Percentiles rank a stretch among this genome's conserved stretches.
phyloP scores from a whole-genome alignment of 257 asterid species.

The Handroanthus guayacan region DNA sequence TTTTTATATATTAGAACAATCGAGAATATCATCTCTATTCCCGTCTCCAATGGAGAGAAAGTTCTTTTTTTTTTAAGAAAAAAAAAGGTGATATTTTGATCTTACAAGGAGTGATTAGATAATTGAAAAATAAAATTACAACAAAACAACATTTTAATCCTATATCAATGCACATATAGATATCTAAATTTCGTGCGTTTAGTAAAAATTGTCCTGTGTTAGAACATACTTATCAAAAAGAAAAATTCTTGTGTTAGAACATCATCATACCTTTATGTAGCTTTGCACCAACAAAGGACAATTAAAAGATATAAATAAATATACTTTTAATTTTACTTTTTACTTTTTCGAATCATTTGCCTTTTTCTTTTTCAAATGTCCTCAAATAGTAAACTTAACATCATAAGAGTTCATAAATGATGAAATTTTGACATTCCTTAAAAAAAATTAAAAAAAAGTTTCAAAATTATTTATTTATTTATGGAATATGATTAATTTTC shows the following conservation, averaged over 20 bases:
- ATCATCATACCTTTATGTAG: background rate
- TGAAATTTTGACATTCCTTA: too few relatives aligned
- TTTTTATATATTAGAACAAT: too few relatives aligned
- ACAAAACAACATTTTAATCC: background rate
- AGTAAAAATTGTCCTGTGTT: too few relatives aligned
- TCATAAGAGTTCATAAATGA: too few relatives aligned
- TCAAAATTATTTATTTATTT: background rate
- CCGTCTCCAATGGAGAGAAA: background rate
- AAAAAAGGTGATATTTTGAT: background rate
- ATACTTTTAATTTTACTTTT: background rate
- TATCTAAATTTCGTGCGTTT: background rate
- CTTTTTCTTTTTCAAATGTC: background rate
- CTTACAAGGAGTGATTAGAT: background rate
- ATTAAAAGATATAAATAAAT: slow-evolving; percentile 10
- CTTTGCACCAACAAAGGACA: slow-evolving; percentile 24
- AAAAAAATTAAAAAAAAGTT: background rate
- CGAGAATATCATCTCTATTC: background rate
- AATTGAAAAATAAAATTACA: background rate
- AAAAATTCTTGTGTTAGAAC: too few relatives aligned
- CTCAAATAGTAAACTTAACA: too few relatives aligned
- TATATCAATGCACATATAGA: background rate
- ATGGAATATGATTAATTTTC: background rate
- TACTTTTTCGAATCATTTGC: background rate
- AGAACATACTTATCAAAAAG: too few relatives aligned
- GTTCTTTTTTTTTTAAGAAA: too few relatives aligned